phyloP scores from a whole-genome alignment of 106 monocot genomes.

The Dendrobium officinale region DNA sequence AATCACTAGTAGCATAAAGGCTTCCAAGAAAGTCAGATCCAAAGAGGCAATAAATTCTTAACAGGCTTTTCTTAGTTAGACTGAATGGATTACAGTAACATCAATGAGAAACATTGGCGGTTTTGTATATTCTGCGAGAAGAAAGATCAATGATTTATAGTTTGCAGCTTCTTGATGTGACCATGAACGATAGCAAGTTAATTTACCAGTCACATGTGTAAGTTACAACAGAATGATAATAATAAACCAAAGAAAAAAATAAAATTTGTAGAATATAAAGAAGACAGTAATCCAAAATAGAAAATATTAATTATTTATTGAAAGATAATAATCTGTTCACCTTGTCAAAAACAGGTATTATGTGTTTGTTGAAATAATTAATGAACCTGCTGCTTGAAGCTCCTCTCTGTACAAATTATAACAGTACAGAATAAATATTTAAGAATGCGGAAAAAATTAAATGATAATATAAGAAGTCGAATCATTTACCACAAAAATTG shows the following conservation, averaged over 20 bases:
- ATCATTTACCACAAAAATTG: slow-evolving; percentile 69
- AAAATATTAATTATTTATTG: neutral
- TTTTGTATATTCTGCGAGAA: neutral
- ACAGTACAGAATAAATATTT: neutral
- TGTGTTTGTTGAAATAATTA: slow-evolving; percentile 74
- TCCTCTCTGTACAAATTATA: slow-evolving; percentile 53
- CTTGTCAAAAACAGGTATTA: slow-evolving; percentile 97
- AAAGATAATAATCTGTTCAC: slow-evolving; percentile 19
- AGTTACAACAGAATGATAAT: neutral
- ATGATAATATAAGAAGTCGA: neutral
- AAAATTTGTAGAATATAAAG: neutral
- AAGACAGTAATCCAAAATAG: neutral
- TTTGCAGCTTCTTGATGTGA: neutral
- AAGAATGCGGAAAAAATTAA: neutral
- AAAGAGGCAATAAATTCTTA: neutral
- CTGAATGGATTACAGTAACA: neutral
- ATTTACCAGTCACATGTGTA: neutral
- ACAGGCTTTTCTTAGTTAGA: neutral
- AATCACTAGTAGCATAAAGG: neutral
- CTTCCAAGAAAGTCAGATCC: neutral
- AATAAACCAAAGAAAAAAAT: neutral
- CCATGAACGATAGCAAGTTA: neutral
- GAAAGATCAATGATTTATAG: neutral
- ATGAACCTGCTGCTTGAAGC: slow-evolving; percentile 92
- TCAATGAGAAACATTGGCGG: neutral